phyloP scores from a whole-genome alignment of 331 rosid species.

The Acacia pycnantha region DNA sequence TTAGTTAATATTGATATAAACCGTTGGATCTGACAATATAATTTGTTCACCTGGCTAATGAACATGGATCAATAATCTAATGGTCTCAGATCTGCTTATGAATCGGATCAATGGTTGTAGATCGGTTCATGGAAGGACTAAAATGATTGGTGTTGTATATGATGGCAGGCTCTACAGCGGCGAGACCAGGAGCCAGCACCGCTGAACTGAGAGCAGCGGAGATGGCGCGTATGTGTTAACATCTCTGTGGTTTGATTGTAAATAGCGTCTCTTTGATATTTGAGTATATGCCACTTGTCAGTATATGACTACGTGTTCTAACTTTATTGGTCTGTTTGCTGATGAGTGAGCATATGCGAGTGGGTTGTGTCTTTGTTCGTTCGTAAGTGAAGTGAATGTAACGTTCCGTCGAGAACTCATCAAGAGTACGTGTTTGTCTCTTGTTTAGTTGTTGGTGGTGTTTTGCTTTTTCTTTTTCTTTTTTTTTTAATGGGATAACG shows the following conservation, averaged over 20 bases:
- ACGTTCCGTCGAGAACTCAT: background rate
- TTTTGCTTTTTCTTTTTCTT: too few relatives aligned
- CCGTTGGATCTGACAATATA: background rate
- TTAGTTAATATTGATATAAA: background rate
- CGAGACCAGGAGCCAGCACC: conserved; percentile 59
- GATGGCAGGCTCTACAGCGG: conserved; percentile 70
- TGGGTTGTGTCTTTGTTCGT: background rate
- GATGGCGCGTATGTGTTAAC: background rate
- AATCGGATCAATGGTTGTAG: background rate
- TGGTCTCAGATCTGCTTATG: background rate
- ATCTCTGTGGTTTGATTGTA: conserved; percentile 32
- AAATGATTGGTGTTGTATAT: background rate
- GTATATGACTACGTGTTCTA: conserved; percentile 3
- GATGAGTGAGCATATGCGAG: background rate
- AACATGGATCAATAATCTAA: background rate
- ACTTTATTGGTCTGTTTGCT: background rate
- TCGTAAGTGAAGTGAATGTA: background rate
- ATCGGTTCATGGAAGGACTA: background rate
- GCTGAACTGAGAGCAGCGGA: conserved; percentile 14
- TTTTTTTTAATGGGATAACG: background rate
- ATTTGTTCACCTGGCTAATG: background rate
- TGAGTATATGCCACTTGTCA: background rate
- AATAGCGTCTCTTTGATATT: conserved; percentile 31
- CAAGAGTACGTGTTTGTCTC: background rate
- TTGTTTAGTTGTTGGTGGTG: background rate